These are phyloP conservation scores for Papiliotrema laurentii DNA, from an alignment of 1,284 basidiomycete genomes.

Conservation along the genomic window DNA sequence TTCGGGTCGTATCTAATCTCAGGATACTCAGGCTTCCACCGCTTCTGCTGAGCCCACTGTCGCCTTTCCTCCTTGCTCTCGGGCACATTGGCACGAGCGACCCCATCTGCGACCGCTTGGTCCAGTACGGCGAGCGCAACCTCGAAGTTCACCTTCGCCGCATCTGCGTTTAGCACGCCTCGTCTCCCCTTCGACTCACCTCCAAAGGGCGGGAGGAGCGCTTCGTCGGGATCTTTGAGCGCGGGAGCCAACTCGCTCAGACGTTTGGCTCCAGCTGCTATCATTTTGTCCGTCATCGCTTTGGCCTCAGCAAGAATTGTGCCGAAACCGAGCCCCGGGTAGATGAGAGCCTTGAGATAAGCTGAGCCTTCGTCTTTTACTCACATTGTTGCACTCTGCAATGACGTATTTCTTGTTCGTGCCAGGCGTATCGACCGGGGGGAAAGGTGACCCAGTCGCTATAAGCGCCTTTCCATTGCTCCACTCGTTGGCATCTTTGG, in stretches of 20 bases:
- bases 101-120: slow-evolving; percentile 67
- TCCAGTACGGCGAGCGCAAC: slow-evolving; percentile 72
- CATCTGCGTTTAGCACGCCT: slow-evolving; percentile 53
- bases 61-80: slow-evolving; percentile 56
- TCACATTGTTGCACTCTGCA: slow-evolving; percentile 39
- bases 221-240: slow-evolving; percentile 58
- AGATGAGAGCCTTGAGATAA: slow-evolving; percentile 60
- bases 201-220: slow-evolving; percentile 48
- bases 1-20: slow-evolving; percentile 61
- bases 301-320: slow-evolving; percentile 52
- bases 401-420: slow-evolving; percentile 55
- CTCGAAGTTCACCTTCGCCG: slow-evolving; percentile 67
- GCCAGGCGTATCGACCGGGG: slow-evolving; percentile 60
- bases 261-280: slow-evolving; percentile 61
- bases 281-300: slow-evolving; percentile 40
- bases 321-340: slow-evolving; percentile 71
- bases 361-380: neutral
- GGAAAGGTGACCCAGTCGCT: slow-evolving; percentile 78
- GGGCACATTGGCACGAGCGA: slow-evolving; percentile 56
- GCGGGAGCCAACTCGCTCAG: slow-evolving; percentile 71
- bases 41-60: slow-evolving; percentile 43
- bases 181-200: slow-evolving; percentile 12
- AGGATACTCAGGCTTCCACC: slow-evolving; percentile 56
- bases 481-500: slow-evolving; percentile 66
- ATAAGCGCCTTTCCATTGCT: slow-evolving; percentile 68